A percentile compares a stretch with the other conserved stretches of the same genome.
Conservation (phyloP, 495 filamentous ascomycete species). For the Massariosphaeria phaeospora region DNA sequence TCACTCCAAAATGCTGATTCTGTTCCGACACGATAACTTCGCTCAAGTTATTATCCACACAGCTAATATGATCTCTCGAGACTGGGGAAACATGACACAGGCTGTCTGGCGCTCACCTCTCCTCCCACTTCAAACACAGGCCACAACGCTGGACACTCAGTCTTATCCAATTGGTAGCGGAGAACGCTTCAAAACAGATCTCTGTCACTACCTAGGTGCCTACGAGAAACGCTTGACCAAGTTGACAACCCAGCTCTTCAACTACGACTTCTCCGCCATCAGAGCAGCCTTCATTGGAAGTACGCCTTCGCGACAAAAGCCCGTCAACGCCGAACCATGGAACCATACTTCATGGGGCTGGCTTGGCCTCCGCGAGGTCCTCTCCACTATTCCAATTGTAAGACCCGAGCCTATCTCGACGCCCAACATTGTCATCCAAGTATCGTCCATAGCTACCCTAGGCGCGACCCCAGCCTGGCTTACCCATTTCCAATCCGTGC, state of each 20-base stretch:
- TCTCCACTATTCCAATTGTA: slow-evolving; percentile 51
- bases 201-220: slow-evolving; percentile 65
- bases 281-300: slow-evolving; percentile 72
- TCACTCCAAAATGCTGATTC: slow-evolving; percentile 80
- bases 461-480: slow-evolving; percentile 74
- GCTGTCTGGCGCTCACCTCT: slow-evolving; percentile 76
- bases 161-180: slow-evolving; percentile 52
- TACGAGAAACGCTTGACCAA: slow-evolving; percentile 56
- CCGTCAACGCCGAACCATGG: slow-evolving; percentile 39
- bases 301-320: slow-evolving; percentile 61
- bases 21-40: slow-evolving; percentile 68
- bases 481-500: slow-evolving; percentile 57
- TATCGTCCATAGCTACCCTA: slow-evolving; percentile 80
- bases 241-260: slow-evolving; percentile 49
- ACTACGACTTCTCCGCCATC: slow-evolving; percentile 66
- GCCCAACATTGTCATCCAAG: slow-evolving; percentile 64
- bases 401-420: slow-evolving; percentile 6
- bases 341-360: slow-evolving; percentile 65
- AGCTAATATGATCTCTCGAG: slow-evolving; percentile 77
- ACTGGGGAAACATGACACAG: slow-evolving; percentile 87
- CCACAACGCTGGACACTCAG: slow-evolving; percentile 17
- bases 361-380: slow-evolving; percentile 58
- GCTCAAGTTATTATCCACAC: slow-evolving; percentile 84
- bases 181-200: slow-evolving; percentile 65
- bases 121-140: slow-evolving; percentile 50